These are phyloP conservation scores for Pythium chondricola DNA, from an alignment of 352 stramenopile genomes.

Conservation along the genomic window DNA sequence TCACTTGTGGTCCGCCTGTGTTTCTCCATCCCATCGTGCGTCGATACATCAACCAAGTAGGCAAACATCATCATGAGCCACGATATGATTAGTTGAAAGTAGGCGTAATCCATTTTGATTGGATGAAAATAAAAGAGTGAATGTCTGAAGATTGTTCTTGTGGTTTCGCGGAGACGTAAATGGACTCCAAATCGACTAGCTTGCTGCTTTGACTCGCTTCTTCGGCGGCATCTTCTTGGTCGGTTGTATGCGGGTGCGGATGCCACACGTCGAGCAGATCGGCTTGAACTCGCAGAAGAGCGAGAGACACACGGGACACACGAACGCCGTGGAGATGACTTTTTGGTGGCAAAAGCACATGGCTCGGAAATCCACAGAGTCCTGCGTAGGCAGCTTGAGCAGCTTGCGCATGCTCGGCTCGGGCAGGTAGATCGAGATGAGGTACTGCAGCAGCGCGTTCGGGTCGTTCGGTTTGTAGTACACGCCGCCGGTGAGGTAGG, in stretches of 20 bases:
- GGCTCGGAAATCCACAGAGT: constrained; percentile 83
- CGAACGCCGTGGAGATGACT: constrained; percentile 76
- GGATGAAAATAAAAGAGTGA: constrained; percentile 4
- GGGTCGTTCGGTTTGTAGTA: constrained; percentile 80
- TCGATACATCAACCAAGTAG: constrained; percentile 18
- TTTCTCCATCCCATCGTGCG: constrained; percentile 14
- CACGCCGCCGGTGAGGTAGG: constrained; percentile 81
- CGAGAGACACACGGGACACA: constrained; percentile 84
- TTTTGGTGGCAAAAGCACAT: constrained; percentile 88
- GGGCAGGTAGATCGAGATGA: constrained; percentile 83
- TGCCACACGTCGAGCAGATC: constrained; percentile 84
- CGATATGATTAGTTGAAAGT: constrained; percentile 19
- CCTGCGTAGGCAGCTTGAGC: constrained; percentile 77
- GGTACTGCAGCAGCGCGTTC: constrained; percentile 71
- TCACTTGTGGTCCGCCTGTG: constrained; percentile 6
- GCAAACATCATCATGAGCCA: constrained; percentile 18
- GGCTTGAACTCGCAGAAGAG: constrained; percentile 85
- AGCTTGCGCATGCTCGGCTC: constrained; percentile 75
- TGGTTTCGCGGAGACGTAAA: not conserved
- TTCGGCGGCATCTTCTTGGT: constrained; percentile 52
- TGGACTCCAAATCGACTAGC: constrained; percentile 9
- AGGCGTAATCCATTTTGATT: constrained; percentile 1
- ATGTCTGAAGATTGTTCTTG: constrained; percentile 20
- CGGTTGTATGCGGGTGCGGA: constrained; percentile 74
- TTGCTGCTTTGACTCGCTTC: constrained; percentile 27